Base-by-base conservation (phyloP, 306 rosid species). In the Luffa acutangula region DNA sequence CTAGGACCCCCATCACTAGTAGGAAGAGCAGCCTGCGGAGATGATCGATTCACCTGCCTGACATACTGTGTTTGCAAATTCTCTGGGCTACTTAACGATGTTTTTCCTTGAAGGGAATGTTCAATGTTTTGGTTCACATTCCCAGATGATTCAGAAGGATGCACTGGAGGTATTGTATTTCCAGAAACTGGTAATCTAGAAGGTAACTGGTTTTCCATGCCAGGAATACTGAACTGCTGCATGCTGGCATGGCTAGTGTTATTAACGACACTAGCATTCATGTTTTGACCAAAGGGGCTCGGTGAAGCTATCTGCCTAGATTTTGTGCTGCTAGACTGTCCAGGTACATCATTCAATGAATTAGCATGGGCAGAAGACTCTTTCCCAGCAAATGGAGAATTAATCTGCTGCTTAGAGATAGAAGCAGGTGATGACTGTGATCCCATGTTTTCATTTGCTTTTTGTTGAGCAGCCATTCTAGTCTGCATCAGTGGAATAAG, bases 351-450 rank as follows among this genome's bases (percentile, higher is more conserved):
- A 77, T 88, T 90, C 14, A 93, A 82, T 78, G 96, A 87, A 85
- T 82, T 92, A 82, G 93, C 92, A 90, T 66, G 97, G 36, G 90
- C 85, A 81, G 98, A 85, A 80, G 87, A 85, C 87, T 92, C 98
- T 66, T 89, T 88, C 39, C 84, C 90, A 74, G 88, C 87, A 59
- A 78, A 85, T 15, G 89, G 93, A 83, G 97, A 89, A 78, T 87
- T 82, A 72, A 82, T 91, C 82, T 85, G 97, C 85, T 89, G 98
- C 85, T 89, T 95, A 78, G 93, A 82, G 85, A 89, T 87, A 14
- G 90, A 85, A 80, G 82, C 85, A 86, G 89, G 77, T 33, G 90
- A 87, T 52, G 95, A 80, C 86, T 91, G 97, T 43, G 85, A 78
- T 69, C 89, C 96, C 82, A 84, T 33, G 67, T 85, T 76, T 71